Evolutionary conservation across 257 asterid genomes (phyloP).

Genomic region (Ocimum tenuiflorum): DNA sequence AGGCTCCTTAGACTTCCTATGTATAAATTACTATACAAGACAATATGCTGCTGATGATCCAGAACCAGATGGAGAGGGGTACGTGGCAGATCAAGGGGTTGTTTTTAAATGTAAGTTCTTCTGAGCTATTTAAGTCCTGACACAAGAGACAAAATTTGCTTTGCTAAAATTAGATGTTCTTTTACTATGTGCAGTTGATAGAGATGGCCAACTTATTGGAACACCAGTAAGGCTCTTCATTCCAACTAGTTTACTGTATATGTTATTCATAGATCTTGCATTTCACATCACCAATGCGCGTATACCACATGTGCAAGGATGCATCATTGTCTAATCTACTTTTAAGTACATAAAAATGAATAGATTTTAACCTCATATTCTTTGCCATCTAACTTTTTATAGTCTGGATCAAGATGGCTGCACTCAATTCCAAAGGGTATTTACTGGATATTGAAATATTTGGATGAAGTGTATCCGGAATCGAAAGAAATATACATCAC

Average conservation of each 20-base stretch:
- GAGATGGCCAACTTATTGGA: background rate
- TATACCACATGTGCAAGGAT: too few relatives aligned
- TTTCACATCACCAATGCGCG: too few relatives aligned
- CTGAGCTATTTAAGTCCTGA: too few relatives aligned
- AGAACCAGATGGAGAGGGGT: background rate
- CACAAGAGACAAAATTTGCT: background rate
- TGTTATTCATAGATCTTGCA: too few relatives aligned
- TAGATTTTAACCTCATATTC: too few relatives aligned
- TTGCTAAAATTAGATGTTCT: background rate
- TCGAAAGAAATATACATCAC: constrained; percentile 9
- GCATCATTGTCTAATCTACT: too few relatives aligned
- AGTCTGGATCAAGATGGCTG: constrained; percentile 10
- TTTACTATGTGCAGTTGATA: background rate
- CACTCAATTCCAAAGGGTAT: constrained; percentile 10
- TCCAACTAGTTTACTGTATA: background rate
- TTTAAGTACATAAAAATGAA: too few relatives aligned
- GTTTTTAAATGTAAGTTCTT: background rate
- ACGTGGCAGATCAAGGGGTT: background rate
- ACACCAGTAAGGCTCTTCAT: background rate
- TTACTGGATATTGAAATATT: background rate
- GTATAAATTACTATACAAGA: constrained; percentile 26
- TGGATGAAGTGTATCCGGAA: background rate
- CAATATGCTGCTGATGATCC: constrained; percentile 9
- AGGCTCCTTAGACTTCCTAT: constrained; percentile 21
- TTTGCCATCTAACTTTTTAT: background rate